Evolutionary conservation across 2,329 filamentous ascomycete species (phyloP), one percentile per base, ranked within the genome.

Genomic region (Didymella segeticola): DNA sequence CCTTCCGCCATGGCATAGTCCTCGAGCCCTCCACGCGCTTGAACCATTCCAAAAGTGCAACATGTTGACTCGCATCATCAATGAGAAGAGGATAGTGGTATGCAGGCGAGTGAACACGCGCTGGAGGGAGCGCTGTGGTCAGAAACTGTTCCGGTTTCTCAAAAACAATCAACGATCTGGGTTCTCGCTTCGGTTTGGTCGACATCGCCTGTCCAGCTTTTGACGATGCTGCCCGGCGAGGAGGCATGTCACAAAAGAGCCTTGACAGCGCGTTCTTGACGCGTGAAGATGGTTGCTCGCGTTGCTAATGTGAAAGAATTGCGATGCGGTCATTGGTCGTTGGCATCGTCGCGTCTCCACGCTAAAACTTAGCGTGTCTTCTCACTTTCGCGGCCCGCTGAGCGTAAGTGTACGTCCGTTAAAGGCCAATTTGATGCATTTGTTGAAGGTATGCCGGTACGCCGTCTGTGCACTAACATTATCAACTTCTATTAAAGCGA

Each of bases 1-100:
- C 56, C 60, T 85, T 84, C 25, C 85, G 81, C 72, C 72, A 75
- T 3, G 72, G 72, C 72, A 75, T 75, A n/a, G 60, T 64, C 27
- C 72, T 61, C 43, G 62, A 62, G 30, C 68, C 61, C 26, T 71
- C 65, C 3, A 73, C 66, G 11, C 59, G 43, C 19, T 63, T 57
- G 30, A 75, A 75, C 72, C 72, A 75, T 14, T 15, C 23, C 20
- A 75, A 43, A 9, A 75, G 43, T 25, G 61, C 66, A 23, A 60
- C 55, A 37, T 60, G 61, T 23, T 47, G 41, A 0, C 38, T 43
- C 3, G 47, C 31, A 14, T 68, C 55, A 1, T 54, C 43, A 11
- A 72, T 25, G 6, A 74, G 60, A 14, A 70, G 61, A 2, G 72
- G 66, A 29, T 66, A 68, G 34, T 75, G 72, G 43, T 75, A 75